phyloP scores from a whole-genome alignment of 345 rosid species.

The Gossypium stocksii region DNA sequence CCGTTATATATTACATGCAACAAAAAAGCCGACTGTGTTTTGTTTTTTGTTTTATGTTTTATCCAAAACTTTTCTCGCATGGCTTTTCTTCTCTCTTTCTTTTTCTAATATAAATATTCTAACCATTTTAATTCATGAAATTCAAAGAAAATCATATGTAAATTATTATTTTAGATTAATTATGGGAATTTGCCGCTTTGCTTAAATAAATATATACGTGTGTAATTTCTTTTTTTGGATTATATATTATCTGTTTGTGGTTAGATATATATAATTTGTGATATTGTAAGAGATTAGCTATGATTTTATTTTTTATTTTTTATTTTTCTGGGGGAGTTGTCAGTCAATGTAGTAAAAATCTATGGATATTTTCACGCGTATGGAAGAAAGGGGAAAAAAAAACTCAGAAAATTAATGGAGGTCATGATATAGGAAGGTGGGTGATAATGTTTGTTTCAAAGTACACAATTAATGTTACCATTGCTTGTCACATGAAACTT shows the following conservation, averaged over 20 bases:
- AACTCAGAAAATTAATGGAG: conserved; percentile 5
- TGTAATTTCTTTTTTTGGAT: conserved; percentile 27
- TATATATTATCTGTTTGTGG: conserved; percentile 20
- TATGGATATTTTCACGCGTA: background rate
- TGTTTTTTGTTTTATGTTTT: conserved; percentile 4
- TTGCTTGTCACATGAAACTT: conserved; percentile 16
- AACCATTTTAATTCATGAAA: no score
- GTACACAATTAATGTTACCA: background rate
- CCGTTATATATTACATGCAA: conserved; percentile 28
- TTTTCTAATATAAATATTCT: no score
- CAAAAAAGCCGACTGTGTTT: conserved; percentile 45
- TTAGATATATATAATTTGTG: background rate
- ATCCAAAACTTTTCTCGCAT: conserved; percentile 8
- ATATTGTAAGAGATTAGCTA: background rate
- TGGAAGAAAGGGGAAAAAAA: background rate
- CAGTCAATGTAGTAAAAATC: background rate
- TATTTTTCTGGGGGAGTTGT: background rate
- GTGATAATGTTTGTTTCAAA: background rate
- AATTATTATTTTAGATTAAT: background rate
- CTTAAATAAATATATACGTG: background rate
- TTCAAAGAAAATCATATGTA: no score
- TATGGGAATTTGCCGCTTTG: conserved; percentile 20
- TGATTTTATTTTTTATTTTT: background rate
- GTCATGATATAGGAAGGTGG: conserved; percentile 18
- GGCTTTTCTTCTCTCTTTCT: background rate